phyloP scores from a whole-genome alignment of 139 green algal genomes.

The Coccomyxa sp. region DNA sequence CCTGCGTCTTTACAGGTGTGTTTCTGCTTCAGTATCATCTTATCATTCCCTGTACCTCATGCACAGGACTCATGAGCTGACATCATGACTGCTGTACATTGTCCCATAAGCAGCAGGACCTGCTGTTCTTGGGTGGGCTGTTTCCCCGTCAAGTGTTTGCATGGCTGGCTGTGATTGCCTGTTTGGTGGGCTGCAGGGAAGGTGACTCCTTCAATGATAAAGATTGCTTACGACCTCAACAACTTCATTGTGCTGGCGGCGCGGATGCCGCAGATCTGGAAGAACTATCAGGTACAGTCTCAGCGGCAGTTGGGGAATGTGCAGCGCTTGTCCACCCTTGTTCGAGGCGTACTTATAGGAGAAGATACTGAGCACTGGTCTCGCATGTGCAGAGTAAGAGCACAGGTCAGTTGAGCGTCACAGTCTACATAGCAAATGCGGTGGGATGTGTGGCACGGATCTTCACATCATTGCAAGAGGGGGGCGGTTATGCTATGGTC shows the following conservation, averaged over 20 bases:
- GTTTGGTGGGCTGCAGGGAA: constrained; percentile 22
- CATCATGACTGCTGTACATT: too few relatives aligned
- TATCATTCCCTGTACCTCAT: too few relatives aligned
- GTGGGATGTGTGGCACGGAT: constrained; percentile 56
- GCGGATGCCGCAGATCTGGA: constrained; percentile 63
- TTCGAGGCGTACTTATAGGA: background rate
- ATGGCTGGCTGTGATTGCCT: background rate
- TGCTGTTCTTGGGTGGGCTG: too few relatives aligned
- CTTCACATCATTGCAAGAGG: constrained; percentile 71
- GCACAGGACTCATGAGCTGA: too few relatives aligned
- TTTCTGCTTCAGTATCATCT: background rate
- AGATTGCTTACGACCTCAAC: constrained; percentile 54
- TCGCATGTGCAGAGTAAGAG: constrained; percentile 16
- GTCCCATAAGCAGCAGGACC: too few relatives aligned
- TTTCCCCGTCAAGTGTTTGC: too few relatives aligned
- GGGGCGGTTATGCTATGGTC: constrained; percentile 64
- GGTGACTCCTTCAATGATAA: constrained; percentile 25
- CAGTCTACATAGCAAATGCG: constrained; percentile 63
- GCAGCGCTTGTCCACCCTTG: background rate
- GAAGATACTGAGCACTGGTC: background rate
- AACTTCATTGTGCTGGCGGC: constrained; percentile 62
- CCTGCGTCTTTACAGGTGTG: background rate
- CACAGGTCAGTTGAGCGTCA: constrained; percentile 69
- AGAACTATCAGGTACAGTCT: constrained; percentile 40
- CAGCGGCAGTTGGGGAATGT: constrained; percentile 10